Percentiles rank a stretch among this genome's conserved stretches.
Evolutionary conservation across 108 stramenopile species (phyloP).

Genomic region (Pseudonitzschia multiseries): DNA sequence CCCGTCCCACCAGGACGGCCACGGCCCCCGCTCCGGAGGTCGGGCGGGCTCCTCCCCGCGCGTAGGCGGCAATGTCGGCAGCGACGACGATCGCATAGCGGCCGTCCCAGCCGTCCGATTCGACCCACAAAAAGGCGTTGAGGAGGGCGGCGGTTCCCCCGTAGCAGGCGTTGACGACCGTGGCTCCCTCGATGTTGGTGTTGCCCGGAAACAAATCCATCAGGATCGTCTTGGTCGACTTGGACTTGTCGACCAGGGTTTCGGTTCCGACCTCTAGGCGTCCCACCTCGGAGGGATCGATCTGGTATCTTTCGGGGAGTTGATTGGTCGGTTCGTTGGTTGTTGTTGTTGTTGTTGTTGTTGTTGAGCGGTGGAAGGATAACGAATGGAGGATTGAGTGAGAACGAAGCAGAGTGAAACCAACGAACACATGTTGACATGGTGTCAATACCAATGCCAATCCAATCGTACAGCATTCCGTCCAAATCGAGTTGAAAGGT

Average conservation of each 20-base stretch:
- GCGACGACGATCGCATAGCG: slow-evolving; percentile 96
- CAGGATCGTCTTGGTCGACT: slow-evolving; percentile 93
- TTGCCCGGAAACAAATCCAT: slow-evolving; percentile 91
- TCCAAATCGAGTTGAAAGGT: too few species aligned
- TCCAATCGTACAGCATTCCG: too few species aligned
- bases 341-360: not conserved
- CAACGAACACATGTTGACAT: too few species aligned
- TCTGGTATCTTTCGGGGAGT: slow-evolving; percentile 69
- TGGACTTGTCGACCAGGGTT: slow-evolving; percentile 96
- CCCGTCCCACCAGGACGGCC: slow-evolving; percentile 90
- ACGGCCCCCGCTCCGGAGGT: slow-evolving; percentile 97
- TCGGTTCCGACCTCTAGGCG: slow-evolving; percentile 95
- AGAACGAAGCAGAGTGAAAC: too few species aligned
- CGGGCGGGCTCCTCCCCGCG: slow-evolving; percentile 91
- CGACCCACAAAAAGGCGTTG: slow-evolving; percentile 92
- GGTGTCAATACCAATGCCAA: too few species aligned
- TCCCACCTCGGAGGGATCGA: slow-evolving; percentile 84
- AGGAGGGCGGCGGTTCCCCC: slow-evolving; percentile 96
- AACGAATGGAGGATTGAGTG: not conserved
- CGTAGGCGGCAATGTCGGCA: slow-evolving; percentile 94
- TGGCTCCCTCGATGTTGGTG: slow-evolving; percentile 94
- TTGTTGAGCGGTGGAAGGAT: too few species aligned
- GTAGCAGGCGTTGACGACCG: slow-evolving; percentile 97
- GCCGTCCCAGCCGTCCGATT: slow-evolving; percentile 92
- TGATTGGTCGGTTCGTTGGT: too few species aligned